Conservation (phyloP, 768 basidiomycete species). For the Mycena galericulata region DNA sequence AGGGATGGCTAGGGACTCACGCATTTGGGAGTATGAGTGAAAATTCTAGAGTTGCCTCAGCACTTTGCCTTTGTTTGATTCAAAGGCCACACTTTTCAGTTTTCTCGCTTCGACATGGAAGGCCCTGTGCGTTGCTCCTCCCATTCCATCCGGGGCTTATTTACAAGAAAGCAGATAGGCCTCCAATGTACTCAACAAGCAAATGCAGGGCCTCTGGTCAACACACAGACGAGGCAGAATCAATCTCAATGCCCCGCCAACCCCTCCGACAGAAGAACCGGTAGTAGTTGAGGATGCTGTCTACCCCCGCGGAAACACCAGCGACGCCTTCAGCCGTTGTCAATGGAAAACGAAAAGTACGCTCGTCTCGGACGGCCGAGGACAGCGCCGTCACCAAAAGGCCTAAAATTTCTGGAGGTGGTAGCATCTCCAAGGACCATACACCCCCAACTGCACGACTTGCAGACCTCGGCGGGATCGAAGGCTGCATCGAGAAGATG, state of each 20-base stretch:
- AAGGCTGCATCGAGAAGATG: constrained; percentile 89
- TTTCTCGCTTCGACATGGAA: constrained; percentile 27
- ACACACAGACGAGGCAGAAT: constrained; percentile 72
- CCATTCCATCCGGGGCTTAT: constrained; percentile 2
- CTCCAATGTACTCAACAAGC: constrained; percentile 79
- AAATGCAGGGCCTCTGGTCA: constrained; percentile 86
- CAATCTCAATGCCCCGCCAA: constrained; percentile 67
- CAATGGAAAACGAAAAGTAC: constrained; percentile 72
- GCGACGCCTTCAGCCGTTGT: constrained; percentile 29
- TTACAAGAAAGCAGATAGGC: constrained; percentile 70
- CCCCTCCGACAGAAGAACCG: constrained; percentile 40
- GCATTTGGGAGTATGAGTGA: constrained; percentile 27
- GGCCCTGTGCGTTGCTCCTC: constrained; percentile 33
- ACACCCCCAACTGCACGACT: constrained; percentile 81
- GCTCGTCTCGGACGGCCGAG: constrained; percentile 63
- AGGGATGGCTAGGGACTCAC: constrained; percentile 14
- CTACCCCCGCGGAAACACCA: constrained; percentile 24
- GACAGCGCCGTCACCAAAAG: constrained; percentile 64
- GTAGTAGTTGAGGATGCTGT: constrained; percentile 19
- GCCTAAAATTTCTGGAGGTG: constrained; percentile 56
- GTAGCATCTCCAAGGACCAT: constrained; percentile 68
- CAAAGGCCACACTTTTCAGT: no score
- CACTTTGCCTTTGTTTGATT: background rate
- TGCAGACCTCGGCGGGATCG: constrained; percentile 90
- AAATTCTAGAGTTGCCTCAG: constrained; percentile 3